Evolutionary conservation across 2,329 filamentous ascomycete genomes (phyloP).

Genomic region (Verticillium albo-atrum): DNA sequence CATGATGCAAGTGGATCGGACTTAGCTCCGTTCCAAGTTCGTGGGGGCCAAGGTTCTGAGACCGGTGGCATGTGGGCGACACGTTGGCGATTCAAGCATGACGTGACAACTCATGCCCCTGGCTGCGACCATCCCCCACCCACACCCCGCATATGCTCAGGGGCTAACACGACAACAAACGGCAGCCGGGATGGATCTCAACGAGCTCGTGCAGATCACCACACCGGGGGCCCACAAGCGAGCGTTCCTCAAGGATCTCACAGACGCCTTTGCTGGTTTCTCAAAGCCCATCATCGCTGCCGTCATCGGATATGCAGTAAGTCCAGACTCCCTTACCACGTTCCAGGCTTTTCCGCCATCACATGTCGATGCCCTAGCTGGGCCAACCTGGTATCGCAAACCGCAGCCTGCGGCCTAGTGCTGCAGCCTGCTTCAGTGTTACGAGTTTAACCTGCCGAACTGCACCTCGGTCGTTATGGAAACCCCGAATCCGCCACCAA

Average conservation of each 20-base stretch:
- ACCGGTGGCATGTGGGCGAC: not conserved
- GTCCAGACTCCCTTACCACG: constrained; percentile 13
- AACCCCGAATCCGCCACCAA: not conserved
- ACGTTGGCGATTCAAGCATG: not conserved
- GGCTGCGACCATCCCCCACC: not conserved
- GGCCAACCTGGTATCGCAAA: too few species aligned
- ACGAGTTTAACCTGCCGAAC: not conserved
- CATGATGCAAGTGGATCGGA: not conserved
- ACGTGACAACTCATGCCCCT: not conserved
- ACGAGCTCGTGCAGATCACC: constrained; percentile 14
- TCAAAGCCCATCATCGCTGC: constrained; percentile 44
- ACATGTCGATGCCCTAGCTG: too few species aligned
- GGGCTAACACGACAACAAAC: not conserved
- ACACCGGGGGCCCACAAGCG: constrained; percentile 16
- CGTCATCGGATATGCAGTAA: constrained; percentile 45
- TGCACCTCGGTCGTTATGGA: not conserved
- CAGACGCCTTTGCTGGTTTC: constrained; percentile 26
- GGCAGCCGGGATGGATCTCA: constrained; percentile 15
- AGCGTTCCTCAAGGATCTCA: constrained; percentile 33
- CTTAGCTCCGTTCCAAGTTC: not conserved
- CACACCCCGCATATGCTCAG: not conserved
- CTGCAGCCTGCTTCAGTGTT: not conserved
- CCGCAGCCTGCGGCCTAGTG: too few species aligned
- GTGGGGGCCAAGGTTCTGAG: not conserved
- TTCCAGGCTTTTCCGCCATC: too few species aligned